phyloP scores from a whole-genome alignment of 2,329 filamentous ascomycete species.

The Verticillium klebahnii region DNA sequence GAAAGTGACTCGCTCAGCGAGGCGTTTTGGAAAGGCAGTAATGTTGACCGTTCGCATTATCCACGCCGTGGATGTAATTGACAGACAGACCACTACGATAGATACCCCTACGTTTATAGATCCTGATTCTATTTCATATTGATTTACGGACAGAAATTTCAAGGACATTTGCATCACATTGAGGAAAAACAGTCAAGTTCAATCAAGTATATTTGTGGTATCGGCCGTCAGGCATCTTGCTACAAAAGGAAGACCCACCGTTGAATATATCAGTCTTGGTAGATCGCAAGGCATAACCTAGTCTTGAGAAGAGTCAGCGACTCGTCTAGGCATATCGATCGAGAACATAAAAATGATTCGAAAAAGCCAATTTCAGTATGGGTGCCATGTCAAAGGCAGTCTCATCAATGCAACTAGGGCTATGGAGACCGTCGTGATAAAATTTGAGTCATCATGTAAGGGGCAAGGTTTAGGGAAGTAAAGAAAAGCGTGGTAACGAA shows the following conservation, averaged over 20 bases:
- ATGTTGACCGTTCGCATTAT: background rate
- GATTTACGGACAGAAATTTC: background rate
- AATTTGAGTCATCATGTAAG: constrained; percentile 14
- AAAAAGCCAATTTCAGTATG: constrained; percentile 10
- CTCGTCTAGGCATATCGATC: background rate
- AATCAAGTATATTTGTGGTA: background rate
- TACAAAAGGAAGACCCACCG: background rate
- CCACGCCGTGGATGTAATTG: background rate
- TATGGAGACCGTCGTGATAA: constrained; percentile 17
- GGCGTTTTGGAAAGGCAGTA: background rate
- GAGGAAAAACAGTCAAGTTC: background rate
- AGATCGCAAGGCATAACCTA: background rate
- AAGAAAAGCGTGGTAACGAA: background rate
- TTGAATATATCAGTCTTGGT: background rate
- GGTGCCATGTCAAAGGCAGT: constrained; percentile 15
- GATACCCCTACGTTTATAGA: background rate
- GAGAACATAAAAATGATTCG: background rate
- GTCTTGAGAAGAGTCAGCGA: background rate
- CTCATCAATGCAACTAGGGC: constrained; percentile 15
- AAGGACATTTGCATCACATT: background rate
- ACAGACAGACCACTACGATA: background rate
- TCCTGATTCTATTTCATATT: too few relatives aligned
- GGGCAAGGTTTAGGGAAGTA: background rate
- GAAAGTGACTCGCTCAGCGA: background rate
- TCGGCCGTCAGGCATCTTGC: background rate